Percentiles rank a stretch among this genome's conserved stretches.
phyloP scores from a whole-genome alignment of 352 stramenopile species.

The Phytophthora colocasiae region DNA sequence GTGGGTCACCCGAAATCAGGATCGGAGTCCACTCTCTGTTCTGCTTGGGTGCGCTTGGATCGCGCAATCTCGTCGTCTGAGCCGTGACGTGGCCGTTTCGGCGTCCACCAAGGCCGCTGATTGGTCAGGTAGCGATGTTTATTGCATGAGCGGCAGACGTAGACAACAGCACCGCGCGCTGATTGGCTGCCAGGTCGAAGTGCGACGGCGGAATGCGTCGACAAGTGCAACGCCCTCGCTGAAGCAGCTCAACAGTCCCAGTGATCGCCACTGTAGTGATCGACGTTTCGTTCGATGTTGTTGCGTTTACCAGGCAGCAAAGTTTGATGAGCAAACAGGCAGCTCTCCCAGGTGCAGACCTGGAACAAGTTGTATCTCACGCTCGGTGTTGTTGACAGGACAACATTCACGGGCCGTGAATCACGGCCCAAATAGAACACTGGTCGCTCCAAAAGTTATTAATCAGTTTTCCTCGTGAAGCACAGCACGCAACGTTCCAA shows the following conservation, averaged over 20 bases:
- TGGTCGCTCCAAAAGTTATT: not conserved
- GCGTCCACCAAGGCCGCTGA: slow-evolving; percentile 1
- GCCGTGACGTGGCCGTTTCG: slow-evolving; percentile 8
- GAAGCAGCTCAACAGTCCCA: too few relatives aligned
- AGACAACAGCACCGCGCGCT: not conserved
- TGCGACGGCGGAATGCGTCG: slow-evolving; percentile 27
- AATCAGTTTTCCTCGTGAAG: not conserved
- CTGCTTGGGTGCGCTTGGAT: not conserved
- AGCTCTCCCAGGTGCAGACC: too few relatives aligned
- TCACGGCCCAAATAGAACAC: too few relatives aligned
- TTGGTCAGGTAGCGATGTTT: slow-evolving; percentile 17
- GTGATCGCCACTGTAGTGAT: too few relatives aligned
- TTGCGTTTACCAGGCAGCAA: too few relatives aligned
- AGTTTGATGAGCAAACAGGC: too few relatives aligned
- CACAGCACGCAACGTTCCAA: not conserved
- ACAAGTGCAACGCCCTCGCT: not conserved
- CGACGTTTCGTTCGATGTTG: too few relatives aligned
- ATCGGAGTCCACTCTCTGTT: not conserved
- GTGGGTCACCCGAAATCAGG: not conserved
- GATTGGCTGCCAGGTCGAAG: not conserved
- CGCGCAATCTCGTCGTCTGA: slow-evolving; percentile 7
- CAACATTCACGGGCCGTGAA: too few relatives aligned
- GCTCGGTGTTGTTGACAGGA: too few relatives aligned
- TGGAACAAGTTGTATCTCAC: too few relatives aligned
- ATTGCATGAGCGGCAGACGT: slow-evolving; percentile 1